phyloP scores from a whole-genome alignment of 2,329 filamentous ascomycete genomes.

The Aspergillus felis region DNA sequence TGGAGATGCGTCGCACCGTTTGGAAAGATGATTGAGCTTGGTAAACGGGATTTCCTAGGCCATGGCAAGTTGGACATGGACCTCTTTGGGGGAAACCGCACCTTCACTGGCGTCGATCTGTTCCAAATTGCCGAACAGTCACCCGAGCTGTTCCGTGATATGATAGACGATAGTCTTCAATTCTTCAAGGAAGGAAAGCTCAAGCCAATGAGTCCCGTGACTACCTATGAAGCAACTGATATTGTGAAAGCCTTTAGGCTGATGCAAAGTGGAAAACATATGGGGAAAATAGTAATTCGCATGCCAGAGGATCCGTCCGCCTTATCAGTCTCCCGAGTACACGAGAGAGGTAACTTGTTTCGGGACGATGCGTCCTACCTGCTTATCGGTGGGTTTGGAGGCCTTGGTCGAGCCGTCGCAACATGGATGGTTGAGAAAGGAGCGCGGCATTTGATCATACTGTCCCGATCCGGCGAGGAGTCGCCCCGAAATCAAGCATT shows the following conservation, averaged over 20 bases:
- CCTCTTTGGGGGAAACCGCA: neutral
- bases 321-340: too few species aligned
- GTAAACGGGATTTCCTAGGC: too few species aligned
- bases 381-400: constrained; percentile 15
- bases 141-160: too few species aligned
- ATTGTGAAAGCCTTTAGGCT: constrained; percentile 21
- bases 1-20: neutral
- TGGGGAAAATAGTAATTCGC: constrained; percentile 35
- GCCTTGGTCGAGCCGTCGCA: constrained; percentile 11
- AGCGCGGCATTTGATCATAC: constrained; percentile 10
- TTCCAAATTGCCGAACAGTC: too few species aligned
- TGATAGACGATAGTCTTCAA: too few species aligned
- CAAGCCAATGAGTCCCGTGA: neutral
- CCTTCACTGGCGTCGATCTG: too few species aligned
- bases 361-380: constrained; percentile 8
- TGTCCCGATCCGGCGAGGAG: constrained; percentile 6
- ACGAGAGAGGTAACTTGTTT: too few species aligned
- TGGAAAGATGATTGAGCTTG: neutral
- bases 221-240: neutral
- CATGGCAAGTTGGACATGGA: neutral
- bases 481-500: constrained; percentile 1
- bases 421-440: constrained; percentile 14
- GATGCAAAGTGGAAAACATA: constrained; percentile 31
- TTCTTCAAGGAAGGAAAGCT: neutral
- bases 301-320: too few species aligned